Conservation (phyloP, 345 rosid species). For the Ricinus communis region DNA sequence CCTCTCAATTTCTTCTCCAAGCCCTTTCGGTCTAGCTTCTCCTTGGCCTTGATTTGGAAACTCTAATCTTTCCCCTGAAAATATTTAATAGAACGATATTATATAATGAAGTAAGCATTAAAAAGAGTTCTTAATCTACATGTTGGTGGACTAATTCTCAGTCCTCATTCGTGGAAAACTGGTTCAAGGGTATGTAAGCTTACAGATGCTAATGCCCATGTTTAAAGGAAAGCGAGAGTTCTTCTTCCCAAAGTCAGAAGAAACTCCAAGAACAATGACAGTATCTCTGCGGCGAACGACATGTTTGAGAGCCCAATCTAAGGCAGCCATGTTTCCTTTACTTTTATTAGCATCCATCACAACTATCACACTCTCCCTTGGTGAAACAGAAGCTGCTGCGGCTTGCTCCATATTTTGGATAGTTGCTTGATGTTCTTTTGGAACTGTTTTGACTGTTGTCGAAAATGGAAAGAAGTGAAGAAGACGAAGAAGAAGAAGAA, state of each 20-base stretch:
- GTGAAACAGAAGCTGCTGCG: background rate
- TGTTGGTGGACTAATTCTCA: no score
- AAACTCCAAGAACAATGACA: constrained; percentile 42
- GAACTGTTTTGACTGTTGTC: no score
- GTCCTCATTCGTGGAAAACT: no score
- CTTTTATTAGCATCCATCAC: constrained; percentile 40
- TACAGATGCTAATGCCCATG: constrained; percentile 40
- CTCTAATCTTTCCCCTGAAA: constrained; percentile 46
- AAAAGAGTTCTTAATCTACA: no score
- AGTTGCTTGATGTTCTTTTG: no score
- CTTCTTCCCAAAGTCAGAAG: constrained; percentile 33
- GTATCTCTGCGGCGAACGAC: constrained; percentile 39
- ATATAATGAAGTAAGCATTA: no score
- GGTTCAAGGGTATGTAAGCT: no score
- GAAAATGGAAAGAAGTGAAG: no score
- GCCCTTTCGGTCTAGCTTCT: constrained; percentile 39
- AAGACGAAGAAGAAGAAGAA: no score
- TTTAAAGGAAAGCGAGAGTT: constrained; percentile 36
- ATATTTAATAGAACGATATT: background rate
- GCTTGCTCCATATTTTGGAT: background rate
- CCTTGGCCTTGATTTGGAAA: constrained; percentile 33
- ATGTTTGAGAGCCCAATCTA: constrained; percentile 51
- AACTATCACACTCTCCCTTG: constrained; percentile 40
- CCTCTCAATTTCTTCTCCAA: constrained; percentile 46
- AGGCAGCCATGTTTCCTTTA: constrained; percentile 35